phyloP scores from a whole-genome alignment of 2,329 filamentous ascomycete species.

The Diaporthe citriasiana region DNA sequence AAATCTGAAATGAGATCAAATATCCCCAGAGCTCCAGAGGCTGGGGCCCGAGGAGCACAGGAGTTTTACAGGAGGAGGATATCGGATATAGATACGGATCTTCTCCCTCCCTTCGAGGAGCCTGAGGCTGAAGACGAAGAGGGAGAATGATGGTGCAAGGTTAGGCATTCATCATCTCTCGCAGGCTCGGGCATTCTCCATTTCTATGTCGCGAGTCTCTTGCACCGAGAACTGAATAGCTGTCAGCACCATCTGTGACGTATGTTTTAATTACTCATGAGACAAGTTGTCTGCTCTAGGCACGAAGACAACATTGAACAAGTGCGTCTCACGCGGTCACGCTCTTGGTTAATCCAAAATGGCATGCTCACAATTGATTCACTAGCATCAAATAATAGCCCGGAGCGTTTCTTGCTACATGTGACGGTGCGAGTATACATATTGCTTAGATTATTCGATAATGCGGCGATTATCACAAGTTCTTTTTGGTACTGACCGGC shows the following conservation, averaged over 20 bases:
- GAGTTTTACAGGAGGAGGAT: conserved; percentile 44
- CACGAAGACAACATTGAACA: neutral
- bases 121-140: conserved; percentile 19
- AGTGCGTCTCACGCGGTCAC: too few species aligned
- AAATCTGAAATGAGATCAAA: conserved; percentile 37
- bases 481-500: too few species aligned
- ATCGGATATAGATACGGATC: conserved; percentile 37
- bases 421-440: too few species aligned
- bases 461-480: too few species aligned
- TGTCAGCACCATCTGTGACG: too few species aligned
- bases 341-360: neutral
- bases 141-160: neutral
- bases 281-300: neutral
- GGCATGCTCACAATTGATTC: neutral
- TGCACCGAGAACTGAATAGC: neutral
- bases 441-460: too few species aligned
- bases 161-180: too few species aligned
- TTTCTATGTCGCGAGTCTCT: too few species aligned
- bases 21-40: conserved; percentile 44
- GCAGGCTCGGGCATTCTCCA: fast-evolving
- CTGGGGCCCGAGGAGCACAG: conserved; percentile 44
- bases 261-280: neutral
- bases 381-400: too few species aligned
- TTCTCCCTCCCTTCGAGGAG: conserved; percentile 20
- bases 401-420: too few species aligned